phyloP scores from a whole-genome alignment of 2,329 filamentous ascomycete genomes.

The Diaporthe longicolla region DNA sequence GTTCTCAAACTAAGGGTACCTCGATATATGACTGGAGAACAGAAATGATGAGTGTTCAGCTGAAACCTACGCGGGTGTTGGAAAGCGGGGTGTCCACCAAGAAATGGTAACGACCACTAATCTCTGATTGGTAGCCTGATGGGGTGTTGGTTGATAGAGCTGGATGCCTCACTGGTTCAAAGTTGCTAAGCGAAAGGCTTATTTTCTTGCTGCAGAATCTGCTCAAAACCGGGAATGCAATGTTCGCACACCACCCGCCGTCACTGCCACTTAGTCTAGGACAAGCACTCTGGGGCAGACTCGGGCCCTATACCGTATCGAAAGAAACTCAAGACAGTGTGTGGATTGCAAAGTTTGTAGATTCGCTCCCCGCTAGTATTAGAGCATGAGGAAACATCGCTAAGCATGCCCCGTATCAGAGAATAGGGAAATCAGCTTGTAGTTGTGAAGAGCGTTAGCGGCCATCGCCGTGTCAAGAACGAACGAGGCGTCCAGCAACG shows the following conservation, averaged over 20 bases:
- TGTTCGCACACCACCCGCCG: background rate
- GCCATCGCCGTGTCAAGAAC: slow-evolving; percentile 26
- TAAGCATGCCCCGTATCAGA: background rate
- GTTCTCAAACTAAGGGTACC: background rate
- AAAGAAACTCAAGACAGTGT: background rate
- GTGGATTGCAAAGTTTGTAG: background rate
- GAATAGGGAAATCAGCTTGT: slow-evolving; percentile 2
- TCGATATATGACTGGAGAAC: too few species aligned
- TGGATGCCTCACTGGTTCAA: too few species aligned
- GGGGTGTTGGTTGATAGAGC: too few species aligned
- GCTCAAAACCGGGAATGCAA: too few species aligned
- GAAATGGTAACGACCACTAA: too few species aligned
- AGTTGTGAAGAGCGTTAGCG: slow-evolving; percentile 33
- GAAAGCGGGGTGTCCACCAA: too few species aligned
- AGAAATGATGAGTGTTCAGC: too few species aligned
- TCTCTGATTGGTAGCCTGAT: too few species aligned
- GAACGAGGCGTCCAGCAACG: slow-evolving; percentile 23
- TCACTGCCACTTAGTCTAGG: background rate
- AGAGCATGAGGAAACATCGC: background rate
- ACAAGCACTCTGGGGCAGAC: background rate
- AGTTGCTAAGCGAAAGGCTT: too few species aligned
- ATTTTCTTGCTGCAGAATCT: too few species aligned
- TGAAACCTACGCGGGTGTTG: too few species aligned
- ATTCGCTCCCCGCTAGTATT: background rate
- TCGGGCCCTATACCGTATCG: background rate